Conservation (phyloP, 2,329 filamentous ascomycete genomes). For the Verruconis gallopava region DNA sequence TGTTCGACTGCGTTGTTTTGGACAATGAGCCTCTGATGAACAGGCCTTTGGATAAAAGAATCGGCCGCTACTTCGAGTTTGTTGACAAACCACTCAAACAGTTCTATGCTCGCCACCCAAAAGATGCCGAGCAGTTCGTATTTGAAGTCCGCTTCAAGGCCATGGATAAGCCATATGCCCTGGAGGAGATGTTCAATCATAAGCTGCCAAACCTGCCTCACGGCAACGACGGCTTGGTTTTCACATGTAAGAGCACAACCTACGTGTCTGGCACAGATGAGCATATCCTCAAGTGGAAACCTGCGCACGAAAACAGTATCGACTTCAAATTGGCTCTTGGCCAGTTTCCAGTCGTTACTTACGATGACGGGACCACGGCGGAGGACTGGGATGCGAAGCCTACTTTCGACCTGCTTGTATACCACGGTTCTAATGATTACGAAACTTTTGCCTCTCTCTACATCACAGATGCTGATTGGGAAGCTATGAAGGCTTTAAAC, state of each 20-base stretch:
- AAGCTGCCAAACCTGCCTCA: constrained; percentile 75
- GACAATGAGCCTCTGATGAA: constrained; percentile 65
- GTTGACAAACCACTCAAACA: constrained; percentile 59
- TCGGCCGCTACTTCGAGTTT: constrained; percentile 72
- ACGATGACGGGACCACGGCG: constrained; percentile 30
- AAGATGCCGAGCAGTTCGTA: constrained; percentile 55
- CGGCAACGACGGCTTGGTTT: constrained; percentile 93
- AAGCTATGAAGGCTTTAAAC: constrained; percentile 57
- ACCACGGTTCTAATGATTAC: constrained; percentile 50
- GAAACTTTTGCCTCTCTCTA: constrained; percentile 53
- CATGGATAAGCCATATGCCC: constrained; percentile 78
- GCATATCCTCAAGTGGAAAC: constrained; percentile 97
- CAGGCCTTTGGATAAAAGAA: constrained; percentile 71
- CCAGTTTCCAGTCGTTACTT: constrained; percentile 59
- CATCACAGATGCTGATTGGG: constrained; percentile 70
- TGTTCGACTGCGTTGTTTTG: constrained; percentile 84
- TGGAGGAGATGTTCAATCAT: constrained; percentile 73
- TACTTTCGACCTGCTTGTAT: constrained; percentile 57
- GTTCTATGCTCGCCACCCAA: constrained; percentile 51
- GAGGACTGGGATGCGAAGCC: constrained; percentile 75
- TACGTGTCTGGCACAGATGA: constrained; percentile 87
- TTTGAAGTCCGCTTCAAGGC: constrained; percentile 81
- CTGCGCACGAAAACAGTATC: constrained; percentile 84
- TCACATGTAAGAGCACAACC: constrained; percentile 78
- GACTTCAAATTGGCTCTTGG: constrained; percentile 71